Evolutionary conservation across 2,329 filamentous ascomycete genomes (phyloP).

Genomic region (Capronia americana): DNA sequence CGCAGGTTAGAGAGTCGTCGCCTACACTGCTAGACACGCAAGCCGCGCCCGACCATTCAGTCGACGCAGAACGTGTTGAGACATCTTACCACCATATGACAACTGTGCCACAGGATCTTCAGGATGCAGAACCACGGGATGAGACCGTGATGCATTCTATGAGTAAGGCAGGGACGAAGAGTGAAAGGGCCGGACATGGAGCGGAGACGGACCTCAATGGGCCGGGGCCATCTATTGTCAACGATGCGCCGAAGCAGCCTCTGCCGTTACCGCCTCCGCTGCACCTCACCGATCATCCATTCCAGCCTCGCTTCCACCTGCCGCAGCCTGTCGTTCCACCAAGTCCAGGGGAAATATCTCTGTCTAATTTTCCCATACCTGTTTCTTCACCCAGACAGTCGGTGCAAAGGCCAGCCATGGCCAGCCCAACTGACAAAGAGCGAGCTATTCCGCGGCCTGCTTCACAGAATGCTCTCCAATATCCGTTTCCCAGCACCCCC

Average conservation of each 20-base stretch:
- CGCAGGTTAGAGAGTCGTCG: constrained; percentile 28
- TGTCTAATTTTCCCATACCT: constrained; percentile 35
- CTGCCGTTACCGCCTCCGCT: constrained; percentile 26
- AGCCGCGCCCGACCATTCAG: constrained; percentile 19
- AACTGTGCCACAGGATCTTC: constrained; percentile 17
- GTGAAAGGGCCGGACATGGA: constrained; percentile 18
- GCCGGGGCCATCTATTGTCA: constrained; percentile 31
- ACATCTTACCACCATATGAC: constrained; percentile 28
- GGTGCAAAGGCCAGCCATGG: neutral
- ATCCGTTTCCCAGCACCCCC: constrained; percentile 19
- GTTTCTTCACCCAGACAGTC: constrained; percentile 29
- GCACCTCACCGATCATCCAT: constrained; percentile 17
- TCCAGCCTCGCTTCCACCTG: constrained; percentile 12
- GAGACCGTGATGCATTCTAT: neutral
- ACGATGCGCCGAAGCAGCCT: constrained; percentile 15
- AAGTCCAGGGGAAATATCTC: constrained; percentile 35
- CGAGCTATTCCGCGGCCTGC: neutral
- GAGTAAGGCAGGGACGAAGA: neutral
- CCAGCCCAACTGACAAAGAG: constrained; percentile 1
- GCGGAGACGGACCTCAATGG: constrained; percentile 21
- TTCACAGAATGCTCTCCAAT: constrained; percentile 8
- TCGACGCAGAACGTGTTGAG: constrained; percentile 9
- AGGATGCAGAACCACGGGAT: neutral
- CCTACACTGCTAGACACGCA: constrained; percentile 19
- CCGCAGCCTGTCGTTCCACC: constrained; percentile 26